Base-by-base conservation (phyloP, 179 eudicot genomes). In the Pouteria campechiana region DNA sequence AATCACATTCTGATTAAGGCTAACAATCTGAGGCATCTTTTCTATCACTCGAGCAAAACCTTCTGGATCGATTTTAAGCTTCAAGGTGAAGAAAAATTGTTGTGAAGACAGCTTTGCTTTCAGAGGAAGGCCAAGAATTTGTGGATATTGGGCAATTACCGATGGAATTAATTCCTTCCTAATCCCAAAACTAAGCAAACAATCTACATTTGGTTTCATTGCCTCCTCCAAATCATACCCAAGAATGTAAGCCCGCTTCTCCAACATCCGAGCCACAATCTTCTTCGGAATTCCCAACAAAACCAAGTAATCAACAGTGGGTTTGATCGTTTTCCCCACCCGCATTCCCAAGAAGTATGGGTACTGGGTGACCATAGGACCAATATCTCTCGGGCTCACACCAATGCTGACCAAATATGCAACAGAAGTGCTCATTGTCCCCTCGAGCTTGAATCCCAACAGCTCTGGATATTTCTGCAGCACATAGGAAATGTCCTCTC, bases 321-420 rank as follows among this genome's bases (percentile, higher is more conserved):
- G 98, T 55, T 90, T 90, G 35, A 90, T 86, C 93, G 81, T 62
- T 1, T 90, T 90, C 37, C 98, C 98, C 34, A 90, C 98, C 64
- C 98, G 72, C 98, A 90, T 90, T 7, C 98, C 98, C 60, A 90
- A 57, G 0, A 90, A 25, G 44, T 55, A 79, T 0, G 98, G 98
- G 58, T 76, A 90, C 6, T 90, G 93, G 8, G 98, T 86, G 43
- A 74, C 82, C 98, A 90, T 85, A 0, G 95, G 98, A 13, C 98
- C 98, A 14, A 90, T 81, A 67, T 85, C 95, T 44, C 93, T 85
- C 0, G 95, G 98, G 31, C 50, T 70, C 25, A 90, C 87, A 30
- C 98, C 98, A 6, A 85, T 76, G 52, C 97, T 89, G 48, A 90
- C 87, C 50, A 90, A 78, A 52, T 86, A 90, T 2, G 87, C 98